A percentile compares a stretch with the other conserved stretches of the same genome.
These are phyloP conservation scores for Benincasa hispida DNA, from an alignment of 306 rosid species.

Conservation along the genomic window DNA sequence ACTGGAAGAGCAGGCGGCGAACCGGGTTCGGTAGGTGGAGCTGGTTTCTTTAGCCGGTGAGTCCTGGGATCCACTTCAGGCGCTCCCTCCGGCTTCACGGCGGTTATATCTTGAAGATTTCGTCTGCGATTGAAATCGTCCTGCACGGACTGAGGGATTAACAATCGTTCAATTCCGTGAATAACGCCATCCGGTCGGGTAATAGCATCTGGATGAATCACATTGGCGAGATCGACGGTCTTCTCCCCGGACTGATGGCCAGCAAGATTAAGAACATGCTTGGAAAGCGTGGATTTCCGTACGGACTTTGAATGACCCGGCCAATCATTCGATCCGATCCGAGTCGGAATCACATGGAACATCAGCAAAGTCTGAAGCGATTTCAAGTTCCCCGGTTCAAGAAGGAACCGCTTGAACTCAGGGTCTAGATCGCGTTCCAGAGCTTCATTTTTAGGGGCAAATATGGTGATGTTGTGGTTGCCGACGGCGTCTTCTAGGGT, in stretches of 20 bases:
- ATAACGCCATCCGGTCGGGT: conserved; percentile 18
- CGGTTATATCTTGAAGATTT: conserved; percentile 10
- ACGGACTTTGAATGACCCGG: conserved; percentile 5
- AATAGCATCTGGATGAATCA: conserved; percentile 14
- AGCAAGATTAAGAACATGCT: background rate
- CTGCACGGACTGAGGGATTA: conserved; percentile 17
- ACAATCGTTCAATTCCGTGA: conserved; percentile 19
- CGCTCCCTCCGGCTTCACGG: conserved; percentile 21
- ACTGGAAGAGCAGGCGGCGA: conserved; percentile 15
- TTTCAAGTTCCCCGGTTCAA: conserved; percentile 15
- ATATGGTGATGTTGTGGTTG: conserved; percentile 14
- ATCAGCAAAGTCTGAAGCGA: conserved; percentile 15
- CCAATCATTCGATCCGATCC: conserved; percentile 12
- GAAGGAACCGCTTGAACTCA: conserved; percentile 18
- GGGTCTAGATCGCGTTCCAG: conserved; percentile 22
- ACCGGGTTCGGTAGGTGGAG: conserved; percentile 15
- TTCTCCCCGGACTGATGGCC: conserved; percentile 10
- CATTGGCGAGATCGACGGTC: conserved; percentile 13
- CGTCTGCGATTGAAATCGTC: conserved; percentile 17
- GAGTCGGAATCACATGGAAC: conserved; percentile 17
- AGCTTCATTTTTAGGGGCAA: conserved; percentile 21
- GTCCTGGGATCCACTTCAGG: conserved; percentile 24
- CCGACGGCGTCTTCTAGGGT: conserved; percentile 15
- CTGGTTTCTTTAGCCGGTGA: conserved; percentile 15
- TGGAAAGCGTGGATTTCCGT: conserved; percentile 1